Base-by-base conservation (phyloP, 2,329 filamentous ascomycete species). In the Ceratocystis destructans region DNA sequence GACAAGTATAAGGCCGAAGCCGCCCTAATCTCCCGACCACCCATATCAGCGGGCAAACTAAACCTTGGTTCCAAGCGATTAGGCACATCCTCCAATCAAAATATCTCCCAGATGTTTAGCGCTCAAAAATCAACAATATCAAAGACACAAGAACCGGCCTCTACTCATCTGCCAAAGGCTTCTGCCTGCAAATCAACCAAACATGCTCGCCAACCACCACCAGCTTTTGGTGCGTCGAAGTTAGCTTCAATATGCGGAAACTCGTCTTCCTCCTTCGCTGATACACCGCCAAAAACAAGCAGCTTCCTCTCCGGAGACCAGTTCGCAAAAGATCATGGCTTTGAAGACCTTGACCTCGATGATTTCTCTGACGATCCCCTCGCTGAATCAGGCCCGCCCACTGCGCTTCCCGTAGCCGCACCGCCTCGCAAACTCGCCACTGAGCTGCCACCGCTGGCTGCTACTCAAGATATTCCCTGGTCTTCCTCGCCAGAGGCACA, bases 321-420 rank as follows among this genome's bases (percentile, higher is more conserved):
- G n/a, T 66, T 68, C 28, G 64, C 61, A 20, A 61, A 66, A 17
- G 64, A 68, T 25, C 48, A 68, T 61, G 67, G 67, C 64, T 68
- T 68, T 28, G 67, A 66, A 17, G 67, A 68, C 31, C 37, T 68
- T 7, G 62, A 62, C 17, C 44, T 59, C 20, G 67, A 68, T 25
- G 67, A 68, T 20, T 68, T 68, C 48, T 64, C 64, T 12, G 67
- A 68, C 59, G 67, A 68, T 22, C 67, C 67, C 25, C 61, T 68
- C 17, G 59, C 62, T 1, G 67, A 68, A 46, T 50, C 45, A 15
- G 61, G 64, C 17, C 61, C 67, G 10, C 61, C 64, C 8, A 53
- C 61, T 17, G 53, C 66, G 2, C 57, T 68, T 25, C 67, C 67
- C 5, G 37, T 66, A 33, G 31, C 17, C 12, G 62, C 41, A n/a